Conservation (phyloP, 2,329 filamentous ascomycete species). For the Aspergillus aculeatus region DNA sequence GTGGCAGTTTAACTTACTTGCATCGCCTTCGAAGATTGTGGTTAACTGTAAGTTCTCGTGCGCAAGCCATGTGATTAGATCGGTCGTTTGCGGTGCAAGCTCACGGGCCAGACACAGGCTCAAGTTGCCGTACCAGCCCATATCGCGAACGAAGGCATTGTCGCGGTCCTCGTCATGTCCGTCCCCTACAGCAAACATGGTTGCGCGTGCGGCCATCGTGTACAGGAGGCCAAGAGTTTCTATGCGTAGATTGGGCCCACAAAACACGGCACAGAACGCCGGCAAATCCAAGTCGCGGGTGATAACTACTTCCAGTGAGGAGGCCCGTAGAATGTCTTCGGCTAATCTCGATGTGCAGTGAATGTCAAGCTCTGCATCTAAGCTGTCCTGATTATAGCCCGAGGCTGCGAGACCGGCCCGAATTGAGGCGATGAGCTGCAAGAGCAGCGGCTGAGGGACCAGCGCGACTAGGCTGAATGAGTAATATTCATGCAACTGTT, state of each 20-base stretch:
- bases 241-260: neutral
- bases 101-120: neutral
- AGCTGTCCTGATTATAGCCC: neutral
- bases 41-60: neutral
- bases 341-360: neutral
- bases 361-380: neutral
- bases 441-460: neutral
- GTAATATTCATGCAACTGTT: neutral
- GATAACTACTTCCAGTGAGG: neutral
- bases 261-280: neutral
- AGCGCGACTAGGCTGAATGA: neutral
- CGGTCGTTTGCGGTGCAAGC: neutral
- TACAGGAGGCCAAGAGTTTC: neutral
- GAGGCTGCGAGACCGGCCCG: neutral
- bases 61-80: neutral
- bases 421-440: neutral
- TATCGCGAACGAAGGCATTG: neutral
- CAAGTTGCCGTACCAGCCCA: neutral
- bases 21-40: neutral
- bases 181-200: neutral
- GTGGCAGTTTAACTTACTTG: neutral
- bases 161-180: neutral
- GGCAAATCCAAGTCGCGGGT: neutral
- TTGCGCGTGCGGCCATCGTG: neutral
- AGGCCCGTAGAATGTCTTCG: neutral